These are phyloP conservation scores for Microthlaspi erraticum DNA, from an alignment of 345 rosid genomes.

Conservation along the genomic window DNA sequence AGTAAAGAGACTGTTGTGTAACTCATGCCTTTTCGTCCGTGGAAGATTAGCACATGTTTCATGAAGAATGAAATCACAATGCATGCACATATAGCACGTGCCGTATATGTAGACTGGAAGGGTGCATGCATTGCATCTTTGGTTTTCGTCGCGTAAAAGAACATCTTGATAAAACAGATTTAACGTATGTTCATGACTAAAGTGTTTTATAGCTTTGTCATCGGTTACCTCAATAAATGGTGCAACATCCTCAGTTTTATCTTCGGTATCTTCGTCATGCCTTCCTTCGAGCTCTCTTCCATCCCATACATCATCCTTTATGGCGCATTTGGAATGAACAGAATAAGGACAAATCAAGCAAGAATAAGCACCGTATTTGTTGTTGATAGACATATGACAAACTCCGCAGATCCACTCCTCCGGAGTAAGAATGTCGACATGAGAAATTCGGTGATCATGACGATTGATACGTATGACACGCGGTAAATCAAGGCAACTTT, in stretches of 20 bases:
- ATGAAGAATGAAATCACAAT: slow-evolving; percentile 6
- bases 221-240: not conserved
- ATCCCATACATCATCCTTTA: not conserved
- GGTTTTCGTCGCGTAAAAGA: not conserved
- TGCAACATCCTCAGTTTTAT: not conserved
- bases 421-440: not conserved
- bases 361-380: not conserved
- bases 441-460: slow-evolving; percentile 16
- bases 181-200: slow-evolving; percentile 11
- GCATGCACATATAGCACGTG: not conserved
- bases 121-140: slow-evolving; percentile 16
- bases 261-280: not conserved
- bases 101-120: not conserved
- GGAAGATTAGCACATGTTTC: not conserved
- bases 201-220: not conserved
- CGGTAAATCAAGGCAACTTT: slow-evolving; percentile 6
- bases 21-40: not conserved
- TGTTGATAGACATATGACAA: not conserved
- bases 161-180: not conserved
- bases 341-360: not conserved
- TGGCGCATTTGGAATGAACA: slow-evolving; percentile 18
- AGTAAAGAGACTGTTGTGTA: not conserved
- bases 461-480: slow-evolving; percentile 17
- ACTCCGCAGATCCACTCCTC: not conserved
- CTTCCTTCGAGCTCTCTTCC: not conserved